Evolutionary conservation across 345 rosid species (phyloP).

Genomic region (Gossypium arboreum): DNA sequence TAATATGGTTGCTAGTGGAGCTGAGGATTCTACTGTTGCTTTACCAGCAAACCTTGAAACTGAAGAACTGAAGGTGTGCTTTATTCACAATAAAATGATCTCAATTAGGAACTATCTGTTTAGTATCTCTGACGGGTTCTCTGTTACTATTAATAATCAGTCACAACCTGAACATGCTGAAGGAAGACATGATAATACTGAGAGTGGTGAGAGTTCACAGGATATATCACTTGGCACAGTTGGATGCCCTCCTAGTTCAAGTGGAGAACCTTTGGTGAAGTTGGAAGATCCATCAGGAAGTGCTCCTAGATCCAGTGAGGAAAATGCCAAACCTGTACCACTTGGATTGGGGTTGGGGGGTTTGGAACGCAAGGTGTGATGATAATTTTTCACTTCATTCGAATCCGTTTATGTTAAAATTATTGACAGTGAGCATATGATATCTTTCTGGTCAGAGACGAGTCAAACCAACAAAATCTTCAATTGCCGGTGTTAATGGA

Average conservation of each 20-base stretch:
- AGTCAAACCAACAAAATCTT: slow-evolving; percentile 40
- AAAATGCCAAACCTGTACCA: slow-evolving; percentile 44
- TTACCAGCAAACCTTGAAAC: slow-evolving; percentile 27
- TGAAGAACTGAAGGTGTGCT: slow-evolving; percentile 43
- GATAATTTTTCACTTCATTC: slow-evolving; percentile 1
- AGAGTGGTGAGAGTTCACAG: slow-evolving; percentile 30
- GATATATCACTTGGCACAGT: slow-evolving; percentile 27
- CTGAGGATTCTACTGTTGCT: slow-evolving; percentile 31
- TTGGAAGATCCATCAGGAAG: slow-evolving; percentile 35
- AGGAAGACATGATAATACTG: slow-evolving; percentile 20
- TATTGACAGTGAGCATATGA: background rate
- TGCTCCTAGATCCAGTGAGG: slow-evolving; percentile 38
- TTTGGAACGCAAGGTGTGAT: slow-evolving; percentile 75
- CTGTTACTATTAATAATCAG: slow-evolving; percentile 27
- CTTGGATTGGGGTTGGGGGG: slow-evolving; percentile 86
- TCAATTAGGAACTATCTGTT: background rate
- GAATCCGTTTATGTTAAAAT: background rate
- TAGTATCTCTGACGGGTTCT: slow-evolving; percentile 15
- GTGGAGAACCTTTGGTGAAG: slow-evolving; percentile 30
- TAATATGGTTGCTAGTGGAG: slow-evolving; percentile 26
- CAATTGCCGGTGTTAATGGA: slow-evolving; percentile 33
- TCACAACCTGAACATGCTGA: slow-evolving; percentile 25
- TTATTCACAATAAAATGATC: slow-evolving; percentile 9
- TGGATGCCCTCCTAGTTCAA: slow-evolving; percentile 28
- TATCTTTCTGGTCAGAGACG: slow-evolving; percentile 38